Conservation (phyloP, 805 yeast species). For the Metschnikowia proteae region DNA sequence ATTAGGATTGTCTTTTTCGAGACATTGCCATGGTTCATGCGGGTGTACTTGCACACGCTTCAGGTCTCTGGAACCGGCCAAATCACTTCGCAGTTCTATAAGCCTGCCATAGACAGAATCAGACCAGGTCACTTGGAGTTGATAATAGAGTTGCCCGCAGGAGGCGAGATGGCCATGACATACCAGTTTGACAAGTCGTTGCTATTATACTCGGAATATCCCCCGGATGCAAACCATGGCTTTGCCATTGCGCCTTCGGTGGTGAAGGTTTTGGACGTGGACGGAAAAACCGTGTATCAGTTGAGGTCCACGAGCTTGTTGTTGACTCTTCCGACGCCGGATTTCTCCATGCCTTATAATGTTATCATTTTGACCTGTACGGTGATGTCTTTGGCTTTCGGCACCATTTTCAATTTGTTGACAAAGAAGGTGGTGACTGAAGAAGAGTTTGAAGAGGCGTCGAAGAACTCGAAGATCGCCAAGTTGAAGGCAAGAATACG, state of each 20-base stretch:
- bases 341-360: conserved; percentile 97
- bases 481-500: conserved; percentile 12
- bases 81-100: conserved; percentile 54
- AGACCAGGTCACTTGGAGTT: conserved; percentile 85
- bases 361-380: conserved; percentile 93
- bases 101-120: conserved; percentile 74
- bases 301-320: conserved; percentile 83
- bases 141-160: conserved; percentile 58
- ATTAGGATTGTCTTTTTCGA: conserved; percentile 66
- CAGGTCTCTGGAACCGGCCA: conserved; percentile 26
- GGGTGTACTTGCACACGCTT: conserved; percentile 73
- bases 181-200: conserved; percentile 86
- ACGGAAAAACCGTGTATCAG: conserved; percentile 36
- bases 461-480: conserved; percentile 11
- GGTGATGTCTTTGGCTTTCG: conserved; percentile 87
- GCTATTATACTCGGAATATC: conserved; percentile 83
- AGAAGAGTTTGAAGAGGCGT: conserved; percentile 52
- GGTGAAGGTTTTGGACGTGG: conserved; percentile 47
- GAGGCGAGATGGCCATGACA: conserved; percentile 55
- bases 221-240: conserved; percentile 99
- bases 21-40: conserved; percentile 89
- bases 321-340: conserved; percentile 90
- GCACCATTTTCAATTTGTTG: conserved; percentile 75
- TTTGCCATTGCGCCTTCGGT: conserved; percentile 92
- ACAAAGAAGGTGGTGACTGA: conserved; percentile 72